Conservation (phyloP, 176 grass and related monocot species). For the Triticum turgidum region DNA sequence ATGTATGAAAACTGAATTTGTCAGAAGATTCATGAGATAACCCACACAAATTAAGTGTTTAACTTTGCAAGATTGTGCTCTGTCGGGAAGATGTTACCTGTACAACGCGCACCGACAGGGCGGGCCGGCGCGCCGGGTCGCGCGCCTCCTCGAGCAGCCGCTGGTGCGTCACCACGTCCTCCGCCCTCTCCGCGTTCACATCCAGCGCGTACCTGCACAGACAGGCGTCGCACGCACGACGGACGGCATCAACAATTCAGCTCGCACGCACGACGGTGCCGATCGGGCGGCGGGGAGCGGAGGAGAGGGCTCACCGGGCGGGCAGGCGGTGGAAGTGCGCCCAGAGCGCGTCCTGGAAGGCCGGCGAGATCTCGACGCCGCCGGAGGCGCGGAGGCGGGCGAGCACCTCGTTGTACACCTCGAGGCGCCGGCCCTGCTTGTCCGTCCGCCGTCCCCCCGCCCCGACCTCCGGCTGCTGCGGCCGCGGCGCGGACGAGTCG, state of each 20-base stretch:
- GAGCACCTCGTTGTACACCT: conserved; percentile 73
- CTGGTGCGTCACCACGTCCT: conserved; percentile 71
- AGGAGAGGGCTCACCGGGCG: conserved; percentile 31
- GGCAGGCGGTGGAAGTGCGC: conserved; percentile 88
- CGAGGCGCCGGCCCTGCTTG: conserved; percentile 49
- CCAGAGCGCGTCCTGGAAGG: conserved; percentile 71
- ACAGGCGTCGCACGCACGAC: background rate
- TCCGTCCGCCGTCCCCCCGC: background rate
- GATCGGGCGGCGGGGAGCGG: background rate
- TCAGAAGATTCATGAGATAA: background rate
- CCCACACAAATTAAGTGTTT: background rate
- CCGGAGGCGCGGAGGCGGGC: conserved; percentile 24
- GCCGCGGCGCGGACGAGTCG: background rate
- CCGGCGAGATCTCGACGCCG: conserved; percentile 31
- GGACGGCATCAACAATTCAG: too few relatives aligned
- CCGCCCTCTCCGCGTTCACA: conserved; percentile 66
- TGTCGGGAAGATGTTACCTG: background rate
- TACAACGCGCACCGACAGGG: conserved; percentile 50
- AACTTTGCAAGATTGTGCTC: background rate
- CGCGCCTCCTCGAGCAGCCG: conserved; percentile 59
- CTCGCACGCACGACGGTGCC: background rate
- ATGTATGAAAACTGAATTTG: background rate
- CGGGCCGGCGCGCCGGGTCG: conserved; percentile 33
- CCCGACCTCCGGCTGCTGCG: conserved; percentile 18
- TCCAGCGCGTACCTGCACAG: conserved; percentile 63